These are phyloP conservation scores for Sisymbrium altissimum DNA, from an alignment of 345 rosid species.

Conservation along the genomic window DNA sequence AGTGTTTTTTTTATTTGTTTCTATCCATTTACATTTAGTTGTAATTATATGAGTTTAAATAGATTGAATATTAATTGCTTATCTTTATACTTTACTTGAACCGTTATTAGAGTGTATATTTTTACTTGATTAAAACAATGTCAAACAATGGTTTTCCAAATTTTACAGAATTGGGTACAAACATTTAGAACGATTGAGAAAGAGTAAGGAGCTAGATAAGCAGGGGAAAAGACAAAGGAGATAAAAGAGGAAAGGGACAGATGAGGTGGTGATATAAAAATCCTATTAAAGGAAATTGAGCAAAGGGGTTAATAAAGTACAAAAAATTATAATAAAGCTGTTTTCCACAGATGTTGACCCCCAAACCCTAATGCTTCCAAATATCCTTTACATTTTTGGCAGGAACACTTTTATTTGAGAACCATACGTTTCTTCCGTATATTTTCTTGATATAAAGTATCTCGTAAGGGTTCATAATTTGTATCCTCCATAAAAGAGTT, in stretches of 20 bases:
- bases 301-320: not conserved
- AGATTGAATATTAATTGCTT: not conserved
- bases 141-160: not conserved
- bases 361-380: conserved; percentile 1
- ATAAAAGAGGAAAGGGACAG: conserved; percentile 5
- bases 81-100: not conserved
- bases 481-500: too few species aligned
- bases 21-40: not conserved
- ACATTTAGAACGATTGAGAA: too few species aligned
- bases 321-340: conserved; percentile 3
- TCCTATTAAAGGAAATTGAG: not conserved
- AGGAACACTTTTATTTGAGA: not conserved
- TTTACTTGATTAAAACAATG: not conserved
- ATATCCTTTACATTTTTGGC: not conserved
- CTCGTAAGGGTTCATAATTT: not conserved
- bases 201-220: not conserved
- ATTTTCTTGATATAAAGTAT: not conserved
- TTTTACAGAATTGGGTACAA: not conserved
- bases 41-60: not conserved
- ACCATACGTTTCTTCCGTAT: not conserved
- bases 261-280: conserved; percentile 1
- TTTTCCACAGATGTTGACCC: conserved; percentile 8
- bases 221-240: not conserved
- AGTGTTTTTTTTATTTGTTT: not conserved
- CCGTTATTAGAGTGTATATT: not conserved